Base-by-base conservation (phyloP, 192 early-diverging fungal species). In the Coemansia sp. region DNA sequence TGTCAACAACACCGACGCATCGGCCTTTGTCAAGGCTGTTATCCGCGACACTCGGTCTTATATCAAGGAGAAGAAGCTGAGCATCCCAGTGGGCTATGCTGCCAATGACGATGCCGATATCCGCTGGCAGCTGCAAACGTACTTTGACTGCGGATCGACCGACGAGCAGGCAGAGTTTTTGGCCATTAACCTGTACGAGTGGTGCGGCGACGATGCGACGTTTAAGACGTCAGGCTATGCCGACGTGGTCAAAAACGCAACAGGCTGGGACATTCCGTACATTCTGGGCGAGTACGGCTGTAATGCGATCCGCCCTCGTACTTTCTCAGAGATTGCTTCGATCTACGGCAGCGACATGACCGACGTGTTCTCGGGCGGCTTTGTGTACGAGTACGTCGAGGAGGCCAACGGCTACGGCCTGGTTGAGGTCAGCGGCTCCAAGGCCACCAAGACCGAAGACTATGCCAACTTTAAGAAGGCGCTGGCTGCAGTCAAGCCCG, bases 281-380 rank as follows among this genome's bases (percentile, higher is more conserved):
- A 68, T 91, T 49, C 72, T 92, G 41, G 87, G 86, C 59, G 90
- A 92, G 79, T 92, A 89, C 76, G 90, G 90, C 2, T 92, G 90
- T 71, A 92, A 91, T 58, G 59, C 66, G 12, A 75, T 90, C 58
- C 60, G 75, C 5, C 89, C 89, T 6, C 86, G 90, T 35, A 76
- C 76, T 0, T 92, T 92, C 73, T 67, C 83, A 9, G 90, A 92
- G 64, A 80, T 91, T 12, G 75, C 66, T 4, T 72, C 89, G 6
- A 80, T 92, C 43, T 90, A 89, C 69, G 85, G 89, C 6, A 71
- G 81, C 2, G 76, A 89, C 45, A 92, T 92, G 90, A 82, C 81
- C 6, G 59, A 62, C 27, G 67, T 67, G 8, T 87, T 89, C 76
- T 89, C 88, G 22, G 89, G 89, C 45, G 89, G 87, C 50, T 77